A percentile compares a stretch with the other conserved stretches of the same genome.
These are phyloP conservation scores for Yamadazyma atmosphaerica DNA, from an alignment of 1,139 yeast genomes.

Conservation along the genomic window DNA sequence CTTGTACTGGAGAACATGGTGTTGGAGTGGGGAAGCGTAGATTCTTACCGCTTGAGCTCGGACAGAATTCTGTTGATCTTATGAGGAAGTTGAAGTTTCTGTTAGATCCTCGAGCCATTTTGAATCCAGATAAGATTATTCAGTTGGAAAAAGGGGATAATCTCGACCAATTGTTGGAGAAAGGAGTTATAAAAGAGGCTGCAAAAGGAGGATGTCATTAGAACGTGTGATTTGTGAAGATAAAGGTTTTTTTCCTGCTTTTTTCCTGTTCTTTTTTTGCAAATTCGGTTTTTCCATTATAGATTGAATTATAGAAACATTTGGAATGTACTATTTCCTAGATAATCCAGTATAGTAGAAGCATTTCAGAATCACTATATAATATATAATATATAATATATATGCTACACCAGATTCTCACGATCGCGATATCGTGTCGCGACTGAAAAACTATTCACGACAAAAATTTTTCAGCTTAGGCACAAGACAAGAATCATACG, in stretches of 20 bases:
- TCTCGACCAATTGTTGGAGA: conserved; percentile 31
- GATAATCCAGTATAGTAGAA: too few relatives aligned
- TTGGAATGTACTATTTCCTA: too few relatives aligned
- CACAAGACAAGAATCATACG: background rate
- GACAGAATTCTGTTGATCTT: conserved; percentile 36
- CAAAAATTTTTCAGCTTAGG: background rate
- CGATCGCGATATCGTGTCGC: too few relatives aligned
- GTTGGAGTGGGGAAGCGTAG: conserved; percentile 47
- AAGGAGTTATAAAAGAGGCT: conserved; percentile 18
- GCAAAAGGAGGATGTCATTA: conserved; percentile 8
- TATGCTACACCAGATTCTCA: too few relatives aligned
- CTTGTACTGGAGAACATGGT: conserved; percentile 51
- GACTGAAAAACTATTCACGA: too few relatives aligned
- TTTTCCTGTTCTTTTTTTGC: too few relatives aligned
- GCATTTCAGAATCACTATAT: too few relatives aligned
- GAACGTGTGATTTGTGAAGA: too few relatives aligned
- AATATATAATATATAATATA: too few relatives aligned
- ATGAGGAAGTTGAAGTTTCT: conserved; percentile 45
- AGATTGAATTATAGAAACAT: too few relatives aligned
- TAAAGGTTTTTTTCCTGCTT: too few relatives aligned
- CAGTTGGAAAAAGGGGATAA: conserved; percentile 38
- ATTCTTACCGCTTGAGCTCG: conserved; percentile 38
- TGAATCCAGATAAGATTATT: conserved; percentile 46
- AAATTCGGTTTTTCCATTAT: too few relatives aligned
- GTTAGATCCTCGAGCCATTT: conserved; percentile 41